A percentile compares a stretch with the other conserved stretches of the same genome.
Evolutionary conservation across 176 grass and related monocot species (phyloP).

Genomic region (Aegilops longissima): DNA sequence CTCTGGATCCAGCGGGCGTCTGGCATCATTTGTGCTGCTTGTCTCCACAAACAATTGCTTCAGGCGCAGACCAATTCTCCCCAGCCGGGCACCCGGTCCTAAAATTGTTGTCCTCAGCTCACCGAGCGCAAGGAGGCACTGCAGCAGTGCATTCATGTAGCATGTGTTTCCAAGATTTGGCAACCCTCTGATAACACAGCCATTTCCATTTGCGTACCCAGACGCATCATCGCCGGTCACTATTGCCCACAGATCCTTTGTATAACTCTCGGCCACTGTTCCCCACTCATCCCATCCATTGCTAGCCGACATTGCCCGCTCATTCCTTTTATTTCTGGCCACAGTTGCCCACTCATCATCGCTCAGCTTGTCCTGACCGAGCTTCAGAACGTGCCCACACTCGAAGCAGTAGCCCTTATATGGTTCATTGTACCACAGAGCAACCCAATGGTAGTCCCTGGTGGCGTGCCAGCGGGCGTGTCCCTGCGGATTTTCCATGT

Average conservation of each 20-base stretch:
- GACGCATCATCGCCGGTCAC: background rate
- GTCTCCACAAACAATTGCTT: constrained; percentile 60
- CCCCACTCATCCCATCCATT: background rate
- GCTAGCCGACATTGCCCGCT: background rate
- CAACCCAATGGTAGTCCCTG: constrained; percentile 51
- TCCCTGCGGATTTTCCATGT: constrained; percentile 42
- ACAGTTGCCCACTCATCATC: background rate
- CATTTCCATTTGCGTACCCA: constrained; percentile 7
- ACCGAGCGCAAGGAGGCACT: constrained; percentile 76
- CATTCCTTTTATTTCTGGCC: background rate
- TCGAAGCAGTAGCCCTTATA: constrained; percentile 60
- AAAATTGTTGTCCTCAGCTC: constrained; percentile 50
- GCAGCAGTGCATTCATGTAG: constrained; percentile 74
- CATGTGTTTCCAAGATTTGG: constrained; percentile 64
- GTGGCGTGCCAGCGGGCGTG: constrained; percentile 59
- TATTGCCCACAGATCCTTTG: background rate
- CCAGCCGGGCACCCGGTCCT: constrained; percentile 20
- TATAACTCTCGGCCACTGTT: background rate
- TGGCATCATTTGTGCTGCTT: constrained; percentile 27
- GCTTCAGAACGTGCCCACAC: constrained; percentile 18
- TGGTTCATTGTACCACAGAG: constrained; percentile 34
- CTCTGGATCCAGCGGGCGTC: constrained; percentile 27
- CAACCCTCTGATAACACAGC: constrained; percentile 60
- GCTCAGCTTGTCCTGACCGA: background rate
- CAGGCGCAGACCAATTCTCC: constrained; percentile 45